Percentiles rank a stretch among this genome's conserved stretches.
Evolutionary conservation across 371 early-diverging fungal species (phyloP).

Genomic region (Mortierella sp.): DNA sequence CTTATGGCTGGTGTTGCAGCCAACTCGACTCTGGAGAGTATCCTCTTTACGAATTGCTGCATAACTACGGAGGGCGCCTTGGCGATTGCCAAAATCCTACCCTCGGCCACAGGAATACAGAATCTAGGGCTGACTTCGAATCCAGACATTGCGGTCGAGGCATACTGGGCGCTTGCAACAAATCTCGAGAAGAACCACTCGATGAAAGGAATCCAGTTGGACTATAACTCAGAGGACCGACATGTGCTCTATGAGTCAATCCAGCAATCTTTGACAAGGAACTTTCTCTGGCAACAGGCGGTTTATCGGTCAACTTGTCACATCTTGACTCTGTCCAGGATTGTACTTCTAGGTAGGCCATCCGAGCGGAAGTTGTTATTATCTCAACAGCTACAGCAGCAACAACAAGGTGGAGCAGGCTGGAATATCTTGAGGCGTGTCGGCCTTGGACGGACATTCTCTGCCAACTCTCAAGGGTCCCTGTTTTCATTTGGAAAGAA

Average conservation of each 20-base stretch:
- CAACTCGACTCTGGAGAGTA: constrained; percentile 55
- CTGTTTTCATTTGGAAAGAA: constrained; percentile 3
- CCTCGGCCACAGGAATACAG: constrained; percentile 45
- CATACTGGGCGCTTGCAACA: constrained; percentile 48
- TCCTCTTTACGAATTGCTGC: constrained; percentile 53
- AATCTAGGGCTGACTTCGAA: constrained; percentile 49
- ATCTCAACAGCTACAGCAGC: constrained; percentile 9
- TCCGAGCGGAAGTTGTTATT: constrained; percentile 5
- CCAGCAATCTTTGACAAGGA: constrained; percentile 51
- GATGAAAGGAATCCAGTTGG: constrained; percentile 56
- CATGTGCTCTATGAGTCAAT: constrained; percentile 51
- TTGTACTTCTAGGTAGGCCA: constrained; percentile 43
- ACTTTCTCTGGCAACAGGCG: constrained; percentile 53
- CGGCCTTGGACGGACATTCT: constrained; percentile 17
- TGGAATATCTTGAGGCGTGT: constrained; percentile 32
- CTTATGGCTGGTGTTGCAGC: constrained; percentile 41
- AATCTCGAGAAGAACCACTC: constrained; percentile 43
- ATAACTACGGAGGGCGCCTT: constrained; percentile 46
- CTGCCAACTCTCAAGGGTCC: constrained; percentile 11
- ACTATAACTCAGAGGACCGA: constrained; percentile 58
- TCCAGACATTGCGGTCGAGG: constrained; percentile 51
- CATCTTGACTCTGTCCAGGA: constrained; percentile 41
- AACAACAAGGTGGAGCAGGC: constrained; percentile 5
- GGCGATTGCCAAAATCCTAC: constrained; percentile 45
- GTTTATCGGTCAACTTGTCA: constrained; percentile 44